phyloP scores from a whole-genome alignment of 1,284 basidiomycete genomes.

The Leccinum pallidistipes region DNA sequence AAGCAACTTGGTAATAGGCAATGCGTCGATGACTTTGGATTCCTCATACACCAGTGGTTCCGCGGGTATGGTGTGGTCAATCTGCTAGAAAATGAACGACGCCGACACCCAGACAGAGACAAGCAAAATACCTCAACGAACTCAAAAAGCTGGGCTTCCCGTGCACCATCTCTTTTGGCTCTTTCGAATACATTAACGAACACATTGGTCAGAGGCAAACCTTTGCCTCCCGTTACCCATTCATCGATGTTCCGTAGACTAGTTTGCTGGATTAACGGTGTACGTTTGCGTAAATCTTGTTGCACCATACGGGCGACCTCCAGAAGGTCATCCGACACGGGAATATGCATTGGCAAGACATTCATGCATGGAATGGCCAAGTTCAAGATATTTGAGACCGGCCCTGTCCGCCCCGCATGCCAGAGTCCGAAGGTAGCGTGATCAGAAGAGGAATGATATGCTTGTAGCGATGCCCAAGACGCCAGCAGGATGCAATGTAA shows the following conservation, averaged over 20 bases:
- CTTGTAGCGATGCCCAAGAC: conserved; percentile 46
- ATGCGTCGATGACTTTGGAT: conserved; percentile 16
- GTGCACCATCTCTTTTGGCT: conserved; percentile 22
- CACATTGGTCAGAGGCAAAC: conserved; percentile 43
- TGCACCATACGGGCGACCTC: conserved; percentile 38
- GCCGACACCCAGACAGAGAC: not conserved
- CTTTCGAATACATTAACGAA: conserved; percentile 47
- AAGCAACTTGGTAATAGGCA: conserved; percentile 27
- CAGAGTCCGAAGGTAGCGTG: conserved; percentile 46
- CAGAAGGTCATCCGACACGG: conserved; percentile 19
- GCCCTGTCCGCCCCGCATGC: conserved; percentile 45
- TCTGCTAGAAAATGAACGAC: conserved; percentile 22
- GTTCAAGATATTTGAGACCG: conserved; percentile 35
- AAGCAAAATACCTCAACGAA: conserved; percentile 9
- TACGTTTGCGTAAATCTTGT: conserved; percentile 39
- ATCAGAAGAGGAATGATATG: conserved; percentile 31
- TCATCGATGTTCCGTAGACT: conserved; percentile 39
- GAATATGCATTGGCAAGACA: conserved; percentile 43
- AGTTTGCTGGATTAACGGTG: conserved; percentile 44
- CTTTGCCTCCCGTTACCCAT: conserved; percentile 35
- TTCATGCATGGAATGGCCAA: conserved; percentile 50
- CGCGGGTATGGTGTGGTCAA: conserved; percentile 37
- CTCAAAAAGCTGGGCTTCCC: conserved; percentile 10
- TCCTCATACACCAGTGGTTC: conserved; percentile 6
- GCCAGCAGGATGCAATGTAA: conserved; percentile 45